Evolutionary conservation across 108 stramenopile species (phyloP), one percentile per base, ranked within the genome.

Genomic region (Discostella stelligeroides): DNA sequence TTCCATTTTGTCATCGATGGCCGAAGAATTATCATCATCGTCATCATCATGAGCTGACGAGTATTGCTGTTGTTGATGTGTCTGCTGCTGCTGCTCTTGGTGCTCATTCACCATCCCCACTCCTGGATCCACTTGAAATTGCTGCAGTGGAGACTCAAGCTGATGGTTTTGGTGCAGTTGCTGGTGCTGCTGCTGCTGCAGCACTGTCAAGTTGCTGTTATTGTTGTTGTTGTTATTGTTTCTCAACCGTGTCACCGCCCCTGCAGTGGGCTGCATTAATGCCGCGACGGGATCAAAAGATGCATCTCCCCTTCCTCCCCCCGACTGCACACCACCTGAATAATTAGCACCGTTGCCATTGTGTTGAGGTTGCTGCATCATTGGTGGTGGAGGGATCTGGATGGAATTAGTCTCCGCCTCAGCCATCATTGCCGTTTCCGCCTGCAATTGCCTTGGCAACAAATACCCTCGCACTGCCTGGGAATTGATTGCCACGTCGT

Each of bases 361-460:
- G n/a, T n/a, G n/a, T n/a, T n/a, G n/a, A n/a, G n/a, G n/a, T n/a
- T n/a, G n/a, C n/a, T n/a, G n/a, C n/a, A n/a, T 69, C 12, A 74
- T 71, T 27, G 90, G 87, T 15, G 93, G 53, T 4, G 28, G 53
- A 15, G 53, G 53, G n/a, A n/a, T n/a, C n/a, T 11, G 53, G 53
- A 4, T 14, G 28, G 0, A 12, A 28, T 4, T 29, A 25, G 15
- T 30, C 28, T 28, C 53, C 60, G 91, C 84, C n/a, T 60, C 65
- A n/a, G n/a, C n/a, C 61, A 89, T 46, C 20, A 88, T 88, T 23
- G 88, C 91, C 80, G 91, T 93, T 71, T 96, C 92, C 28, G 69
- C 41, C 65, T 92, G 95, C 65, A 96, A 66, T 59, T 96, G 95
- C 15, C 84, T 76, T 25, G 95, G 95, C 37, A 96, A 59, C 24